Evolutionary conservation across 768 basidiomycete genomes (phyloP), one percentile per base, ranked within the genome.

Genomic region (Lactifluus echinatus): DNA sequence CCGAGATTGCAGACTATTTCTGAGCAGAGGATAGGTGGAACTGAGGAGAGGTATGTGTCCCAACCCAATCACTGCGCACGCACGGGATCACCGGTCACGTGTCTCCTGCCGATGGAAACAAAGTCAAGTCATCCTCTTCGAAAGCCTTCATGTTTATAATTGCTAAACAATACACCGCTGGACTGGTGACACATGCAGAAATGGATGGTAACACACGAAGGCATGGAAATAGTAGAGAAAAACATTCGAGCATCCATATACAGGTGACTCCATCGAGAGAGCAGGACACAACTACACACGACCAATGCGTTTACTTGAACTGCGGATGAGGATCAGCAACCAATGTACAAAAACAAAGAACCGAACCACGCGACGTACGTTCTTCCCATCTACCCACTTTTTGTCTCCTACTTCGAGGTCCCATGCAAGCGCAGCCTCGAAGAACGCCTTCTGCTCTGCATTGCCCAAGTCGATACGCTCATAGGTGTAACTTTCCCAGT

Each of bases 341-440:
- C n/a, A 53, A 53, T 14, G 3, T 15, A 24, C 3, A n/a, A 50
- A 19, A 15, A 28, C 45, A 24, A 28, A 1, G n/a, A 53, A 50
- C n/a, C n/a, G n/a, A 43, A 7, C 14, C 46, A 54, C 33, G 28
- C 24, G 15, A 81, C 89, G 76, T 70, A 91, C 87, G 70, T 84
- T 87, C 79, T 91, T 91, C 63, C 89, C 89, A 74, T 94, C 93
- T 49, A 74, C 84, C 90, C 91, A 96, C 70, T 81, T 80, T 81
- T 90, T 93, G 29, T 87, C 95, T 63, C 85, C 84, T 55, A 96
- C 65, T 73, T 87, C 83, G 59, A 95, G 73, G 75, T 95, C 93
- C 95, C 95, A 97, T 47, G 93, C 89, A 64, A 95, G 81, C 24
- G 89, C 89, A 64, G 78, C 87, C 78, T 93, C 91, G 68, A 98